phyloP scores from a whole-genome alignment of 352 stramenopile genomes.

The Phytopythium ostracodes region DNA sequence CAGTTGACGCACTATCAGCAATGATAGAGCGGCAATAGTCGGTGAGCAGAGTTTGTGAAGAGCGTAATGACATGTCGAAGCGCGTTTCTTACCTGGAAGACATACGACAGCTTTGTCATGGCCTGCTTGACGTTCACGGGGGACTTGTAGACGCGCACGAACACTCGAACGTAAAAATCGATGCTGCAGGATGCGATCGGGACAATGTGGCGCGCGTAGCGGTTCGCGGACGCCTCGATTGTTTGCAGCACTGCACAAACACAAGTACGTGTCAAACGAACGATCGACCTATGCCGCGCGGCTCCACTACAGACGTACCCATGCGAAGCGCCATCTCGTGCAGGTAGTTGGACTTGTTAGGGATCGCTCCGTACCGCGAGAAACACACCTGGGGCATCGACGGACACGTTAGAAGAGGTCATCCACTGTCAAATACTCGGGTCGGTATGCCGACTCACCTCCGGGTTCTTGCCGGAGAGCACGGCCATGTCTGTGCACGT shows the following conservation, averaged over 20 bases:
- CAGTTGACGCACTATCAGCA: slow-evolving; percentile 91
- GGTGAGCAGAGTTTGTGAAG: not conserved
- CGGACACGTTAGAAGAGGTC: not conserved
- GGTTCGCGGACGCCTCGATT: slow-evolving; percentile 93
- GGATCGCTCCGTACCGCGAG: slow-evolving; percentile 77
- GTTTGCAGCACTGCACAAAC: slow-evolving; percentile 90
- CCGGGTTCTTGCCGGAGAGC: slow-evolving; percentile 84
- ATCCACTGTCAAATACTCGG: no score
- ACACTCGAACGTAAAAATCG: slow-evolving; percentile 99
- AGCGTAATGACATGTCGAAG: not conserved
- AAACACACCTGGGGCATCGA: slow-evolving; percentile 50
- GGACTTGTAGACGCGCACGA: slow-evolving; percentile 98
- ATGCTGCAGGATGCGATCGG: slow-evolving; percentile 98
- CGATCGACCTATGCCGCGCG: no score
- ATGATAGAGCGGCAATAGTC: not conserved
- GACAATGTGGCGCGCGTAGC: slow-evolving; percentile 96
- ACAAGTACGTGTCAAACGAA: not conserved
- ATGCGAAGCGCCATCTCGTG: slow-evolving; percentile 88
- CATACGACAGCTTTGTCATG: slow-evolving; percentile 89
- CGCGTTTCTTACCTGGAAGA: slow-evolving; percentile 42
- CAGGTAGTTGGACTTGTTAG: slow-evolving; percentile 87
- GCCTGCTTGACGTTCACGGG: slow-evolving; percentile 93
- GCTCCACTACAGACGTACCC: no score
- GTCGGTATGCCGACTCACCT: slow-evolving; percentile 25
- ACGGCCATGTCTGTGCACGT: slow-evolving; percentile 99